Percentiles rank a stretch among this genome's conserved stretches.
phyloP scores from a whole-genome alignment of 768 basidiomycete species.

The Dentipellis sp. region DNA sequence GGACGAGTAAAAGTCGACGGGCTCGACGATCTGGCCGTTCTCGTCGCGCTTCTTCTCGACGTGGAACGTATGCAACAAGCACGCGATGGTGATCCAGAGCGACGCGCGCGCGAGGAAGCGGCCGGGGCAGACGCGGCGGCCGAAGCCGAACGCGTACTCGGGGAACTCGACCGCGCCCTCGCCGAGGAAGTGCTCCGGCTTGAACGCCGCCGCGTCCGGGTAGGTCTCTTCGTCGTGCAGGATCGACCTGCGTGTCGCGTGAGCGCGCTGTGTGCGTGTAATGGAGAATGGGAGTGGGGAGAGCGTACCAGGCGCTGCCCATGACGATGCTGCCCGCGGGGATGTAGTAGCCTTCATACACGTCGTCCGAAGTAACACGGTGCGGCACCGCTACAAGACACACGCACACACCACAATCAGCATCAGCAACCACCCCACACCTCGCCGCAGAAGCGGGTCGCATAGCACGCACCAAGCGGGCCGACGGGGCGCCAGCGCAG shows the following conservation, averaged over 20 bases:
- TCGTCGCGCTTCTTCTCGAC: conserved; percentile 11
- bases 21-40: conserved; percentile 11
- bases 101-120: conserved; percentile 14
- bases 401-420: too few relatives aligned
- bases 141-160: conserved; percentile 10
- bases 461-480: conserved; percentile 13
- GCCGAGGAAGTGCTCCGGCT: conserved; percentile 26
- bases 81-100: conserved; percentile 12
- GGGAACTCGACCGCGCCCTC: conserved; percentile 8
- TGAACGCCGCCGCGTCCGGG: conserved; percentile 27
- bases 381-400: conserved; percentile 14
- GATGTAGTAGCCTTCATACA: neutral
- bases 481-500: conserved; percentile 23
- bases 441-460: too few relatives aligned
- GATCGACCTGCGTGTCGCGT: conserved; percentile 14
- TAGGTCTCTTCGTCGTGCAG: conserved; percentile 22
- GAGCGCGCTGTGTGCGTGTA: too few relatives aligned
- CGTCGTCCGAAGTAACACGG: neutral
- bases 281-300: too few relatives aligned
- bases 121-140: conserved; percentile 11
- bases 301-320: neutral
- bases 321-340: neutral
- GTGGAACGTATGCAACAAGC: conserved; percentile 9
- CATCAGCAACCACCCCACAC: too few relatives aligned
- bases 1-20: conserved; percentile 7